Evolutionary conservation across 257 asterid species (phyloP).

Genomic region (Gentiana dahurica): DNA sequence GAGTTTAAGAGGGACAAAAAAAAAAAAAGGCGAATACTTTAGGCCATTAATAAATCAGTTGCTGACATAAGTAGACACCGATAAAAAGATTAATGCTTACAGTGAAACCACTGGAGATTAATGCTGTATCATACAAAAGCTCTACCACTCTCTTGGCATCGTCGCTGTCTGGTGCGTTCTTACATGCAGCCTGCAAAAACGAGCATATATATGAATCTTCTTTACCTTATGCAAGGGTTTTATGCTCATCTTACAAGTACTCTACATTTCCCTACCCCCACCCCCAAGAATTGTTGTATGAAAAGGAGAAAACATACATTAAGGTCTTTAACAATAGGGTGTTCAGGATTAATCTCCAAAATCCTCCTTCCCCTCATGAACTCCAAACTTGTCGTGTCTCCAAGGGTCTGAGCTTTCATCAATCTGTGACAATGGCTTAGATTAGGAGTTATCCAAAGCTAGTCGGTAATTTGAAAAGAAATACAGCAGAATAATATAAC

Average conservation of each 20-base stretch:
- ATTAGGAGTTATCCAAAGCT: not conserved
- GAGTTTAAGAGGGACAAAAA: not conserved
- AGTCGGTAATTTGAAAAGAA: not conserved
- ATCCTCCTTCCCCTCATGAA: constrained; percentile 99
- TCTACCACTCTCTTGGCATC: constrained; percentile 94
- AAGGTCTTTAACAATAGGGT: constrained; percentile 87
- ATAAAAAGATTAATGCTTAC: constrained; percentile 30
- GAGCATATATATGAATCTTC: not conserved
- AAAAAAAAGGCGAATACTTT: not conserved
- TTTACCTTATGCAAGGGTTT: too few species aligned
- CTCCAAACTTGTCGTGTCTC: constrained; percentile 83
- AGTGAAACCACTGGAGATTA: constrained; percentile 93
- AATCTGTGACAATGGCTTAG: constrained; percentile 31
- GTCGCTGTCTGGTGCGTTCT: constrained; percentile 70
- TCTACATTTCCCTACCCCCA: not conserved
- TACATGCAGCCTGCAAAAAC: constrained; percentile 84
- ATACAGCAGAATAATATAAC: not conserved
- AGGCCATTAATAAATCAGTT: not conserved
- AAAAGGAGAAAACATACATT: constrained; percentile 36
- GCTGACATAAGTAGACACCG: too few species aligned
- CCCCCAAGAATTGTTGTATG: not conserved
- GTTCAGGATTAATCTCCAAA: constrained; percentile 90
- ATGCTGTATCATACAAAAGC: constrained; percentile 76
- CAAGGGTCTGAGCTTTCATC: constrained; percentile 95
- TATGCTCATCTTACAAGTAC: too few species aligned